These are phyloP conservation scores for Plasmodium falciparum DNA, from an alignment of 169 alveolate genomes.

Conservation along the genomic window DNA sequence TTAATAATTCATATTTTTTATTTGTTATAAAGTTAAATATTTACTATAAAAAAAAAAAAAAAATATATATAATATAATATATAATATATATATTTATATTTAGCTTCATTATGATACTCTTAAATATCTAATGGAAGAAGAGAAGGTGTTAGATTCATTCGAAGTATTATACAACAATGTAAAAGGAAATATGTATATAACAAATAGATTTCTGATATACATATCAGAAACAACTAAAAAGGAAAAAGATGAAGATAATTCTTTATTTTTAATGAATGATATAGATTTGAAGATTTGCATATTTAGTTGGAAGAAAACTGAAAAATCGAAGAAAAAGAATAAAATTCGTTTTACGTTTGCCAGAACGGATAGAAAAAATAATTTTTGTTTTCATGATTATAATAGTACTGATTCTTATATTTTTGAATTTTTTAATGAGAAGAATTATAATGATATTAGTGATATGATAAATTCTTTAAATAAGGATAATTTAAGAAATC, in stretches of 20 bases:
- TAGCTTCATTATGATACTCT: not conserved
- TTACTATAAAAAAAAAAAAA: too few species aligned
- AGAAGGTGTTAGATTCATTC: slow-evolving; percentile 22
- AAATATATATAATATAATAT: too few species aligned
- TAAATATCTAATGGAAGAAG: slow-evolving; percentile 61
- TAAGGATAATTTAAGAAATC: slow-evolving; percentile 56
- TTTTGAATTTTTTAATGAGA: slow-evolving; percentile 45
- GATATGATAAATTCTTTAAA: slow-evolving; percentile 44
- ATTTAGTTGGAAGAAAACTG: slow-evolving; percentile 83
- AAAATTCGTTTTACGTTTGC: slow-evolving; percentile 84
- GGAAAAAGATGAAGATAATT: slow-evolving; percentile 25
- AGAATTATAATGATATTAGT: slow-evolving; percentile 12
- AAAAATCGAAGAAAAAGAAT: slow-evolving; percentile 83
- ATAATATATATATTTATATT: too few species aligned
- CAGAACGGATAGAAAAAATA: slow-evolving; percentile 59
- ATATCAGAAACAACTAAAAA: slow-evolving; percentile 48
- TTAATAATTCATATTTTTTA: too few species aligned
- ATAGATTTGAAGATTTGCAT: slow-evolving; percentile 65
- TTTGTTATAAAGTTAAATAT: too few species aligned
- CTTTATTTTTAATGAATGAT: slow-evolving; percentile 56
- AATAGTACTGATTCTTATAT: slow-evolving; percentile 45
- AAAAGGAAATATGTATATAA: slow-evolving; percentile 38
- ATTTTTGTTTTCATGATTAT: slow-evolving; percentile 73
- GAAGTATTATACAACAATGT: slow-evolving; percentile 56
- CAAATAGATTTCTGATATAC: slow-evolving; percentile 41